Conservation (phyloP, 805 yeast species). For the Teunomyces lycoperdinae region DNA sequence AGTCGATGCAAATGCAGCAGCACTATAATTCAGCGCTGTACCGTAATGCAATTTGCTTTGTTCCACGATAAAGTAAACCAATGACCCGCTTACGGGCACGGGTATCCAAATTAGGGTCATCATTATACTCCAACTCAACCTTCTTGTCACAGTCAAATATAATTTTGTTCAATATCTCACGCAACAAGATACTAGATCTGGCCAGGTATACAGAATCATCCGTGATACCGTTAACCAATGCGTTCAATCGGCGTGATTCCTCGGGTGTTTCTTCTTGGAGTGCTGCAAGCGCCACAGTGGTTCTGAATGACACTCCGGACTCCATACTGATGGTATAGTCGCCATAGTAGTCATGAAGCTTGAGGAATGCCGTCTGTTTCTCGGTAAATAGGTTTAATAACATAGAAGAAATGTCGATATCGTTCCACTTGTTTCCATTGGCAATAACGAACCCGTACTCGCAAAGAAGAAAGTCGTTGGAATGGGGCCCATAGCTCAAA, state of each 20-base stretch:
- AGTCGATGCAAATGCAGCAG: conserved; percentile 18
- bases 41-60: conserved; percentile 20
- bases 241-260: conserved; percentile 31
- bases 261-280: conserved; percentile 36
- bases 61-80: conserved; percentile 24
- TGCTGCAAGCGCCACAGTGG: conserved; percentile 71
- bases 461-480: conserved; percentile 73
- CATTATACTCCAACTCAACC: conserved; percentile 14
- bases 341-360: conserved; percentile 57
- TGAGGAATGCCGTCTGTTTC: conserved; percentile 45
- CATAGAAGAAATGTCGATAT: conserved; percentile 55
- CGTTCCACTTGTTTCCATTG: conserved; percentile 60
- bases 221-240: conserved; percentile 44
- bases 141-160: conserved; percentile 20
- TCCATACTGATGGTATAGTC: conserved; percentile 63
- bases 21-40: background rate
- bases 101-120: conserved; percentile 14
- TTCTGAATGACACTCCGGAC: conserved; percentile 63
- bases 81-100: conserved; percentile 18
- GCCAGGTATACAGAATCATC: conserved; percentile 39
- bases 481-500: conserved; percentile 85
- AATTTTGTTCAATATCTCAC: conserved; percentile 30
- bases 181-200: conserved; percentile 27
- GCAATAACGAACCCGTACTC: conserved; percentile 81
- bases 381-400: conserved; percentile 35